Evolutionary conservation across 2,329 filamentous ascomycete genomes (phyloP), one percentile per base, ranked within the genome.

Genomic region (Diaporthe sp.): DNA sequence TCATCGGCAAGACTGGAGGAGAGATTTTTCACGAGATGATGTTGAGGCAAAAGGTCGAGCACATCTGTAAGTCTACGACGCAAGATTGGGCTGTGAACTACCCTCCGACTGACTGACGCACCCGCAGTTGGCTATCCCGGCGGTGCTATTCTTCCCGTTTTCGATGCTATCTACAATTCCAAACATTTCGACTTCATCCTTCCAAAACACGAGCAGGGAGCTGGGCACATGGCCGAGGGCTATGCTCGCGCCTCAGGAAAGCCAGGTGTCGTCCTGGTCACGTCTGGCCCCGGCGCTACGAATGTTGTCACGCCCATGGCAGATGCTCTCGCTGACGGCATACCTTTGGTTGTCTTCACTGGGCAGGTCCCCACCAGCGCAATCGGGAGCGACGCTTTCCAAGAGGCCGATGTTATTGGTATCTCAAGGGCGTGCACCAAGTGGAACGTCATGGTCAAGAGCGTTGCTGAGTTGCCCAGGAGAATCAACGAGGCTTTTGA

Each of bases 21-120:
- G 93, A 98, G 85, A 98, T 98, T 80, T 98, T 98, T 86, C 96
- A 98, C 85, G 96, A 98, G 87, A 98, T 98, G 96, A 98, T 99
- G 96, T 89, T 98, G 77, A 91, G 96, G 82, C 94, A 96, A 80
- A 91, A 89, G 80, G 96, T 99, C 74, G 97, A 98, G 88, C 95
- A 98, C 84, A 91, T 98, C 82, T 98, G 95, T 98, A 89, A 83
- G 95, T 93, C 77, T 28, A 9, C 42, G 10, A 34, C 34, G 46
- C 22, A 12, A 28, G 10, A 46, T 25, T 49, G 34, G 8, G 28
- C 25, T 69, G 46, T 2, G 37, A 25, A 4, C 8, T 25, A 2
- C 34, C 5, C 76, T 67, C 77, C 78, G 74, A 79, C 78, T 83
- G 73, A 79, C 79, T 83, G 73, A 81, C 77, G 70, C 73, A 17